Evolutionary conservation across 176 grass and related monocot genomes (phyloP).

Genomic region (Carex littledalei): DNA sequence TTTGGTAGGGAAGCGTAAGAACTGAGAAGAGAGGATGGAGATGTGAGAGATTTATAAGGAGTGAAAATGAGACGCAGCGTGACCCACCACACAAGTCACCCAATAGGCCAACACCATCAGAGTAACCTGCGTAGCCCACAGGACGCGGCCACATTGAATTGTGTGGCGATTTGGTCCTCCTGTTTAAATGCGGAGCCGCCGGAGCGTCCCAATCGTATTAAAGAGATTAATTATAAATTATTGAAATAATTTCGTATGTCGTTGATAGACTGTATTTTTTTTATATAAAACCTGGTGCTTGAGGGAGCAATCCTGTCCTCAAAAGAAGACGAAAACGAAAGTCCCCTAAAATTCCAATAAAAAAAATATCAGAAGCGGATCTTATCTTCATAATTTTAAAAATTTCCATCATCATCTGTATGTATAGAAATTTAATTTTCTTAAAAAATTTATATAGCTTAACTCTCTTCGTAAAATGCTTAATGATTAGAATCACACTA

Average conservation of each 20-base stretch:
- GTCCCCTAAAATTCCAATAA: too few relatives aligned
- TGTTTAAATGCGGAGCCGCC: background rate
- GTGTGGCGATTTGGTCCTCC: background rate
- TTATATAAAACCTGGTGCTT: background rate
- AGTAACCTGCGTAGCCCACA: slow-evolving; percentile 7
- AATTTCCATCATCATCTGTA: too few relatives aligned
- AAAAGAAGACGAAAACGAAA: background rate
- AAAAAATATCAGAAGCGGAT: too few relatives aligned
- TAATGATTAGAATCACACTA: too few relatives aligned
- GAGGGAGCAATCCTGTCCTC: background rate
- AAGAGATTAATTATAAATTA: background rate
- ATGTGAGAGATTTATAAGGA: background rate
- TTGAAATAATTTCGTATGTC: background rate
- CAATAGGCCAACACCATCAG: background rate
- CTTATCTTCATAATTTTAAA: too few relatives aligned
- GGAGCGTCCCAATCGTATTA: background rate
- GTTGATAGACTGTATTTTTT: background rate
- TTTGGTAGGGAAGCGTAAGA: background rate
- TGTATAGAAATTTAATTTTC: too few relatives aligned
- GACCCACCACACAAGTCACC: background rate
- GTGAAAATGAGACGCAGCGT: background rate
- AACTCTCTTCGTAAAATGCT: too few relatives aligned
- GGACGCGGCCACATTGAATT: background rate
- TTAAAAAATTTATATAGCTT: too few relatives aligned
- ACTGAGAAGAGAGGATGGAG: background rate